Conservation (phyloP, 495 filamentous ascomycete genomes). For the Penicillium crystallinum region DNA sequence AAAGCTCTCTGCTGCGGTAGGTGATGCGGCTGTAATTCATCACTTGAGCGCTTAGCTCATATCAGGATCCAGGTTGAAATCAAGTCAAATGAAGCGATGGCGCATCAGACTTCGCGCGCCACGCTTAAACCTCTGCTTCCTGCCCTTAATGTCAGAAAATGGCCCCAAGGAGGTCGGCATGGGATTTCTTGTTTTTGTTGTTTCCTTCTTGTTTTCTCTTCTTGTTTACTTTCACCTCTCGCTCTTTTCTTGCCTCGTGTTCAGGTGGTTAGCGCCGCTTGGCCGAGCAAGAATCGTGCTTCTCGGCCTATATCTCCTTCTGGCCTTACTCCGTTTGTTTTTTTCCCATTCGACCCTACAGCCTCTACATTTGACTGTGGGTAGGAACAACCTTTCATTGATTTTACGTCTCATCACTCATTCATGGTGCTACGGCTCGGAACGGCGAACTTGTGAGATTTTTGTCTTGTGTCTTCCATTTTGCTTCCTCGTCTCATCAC, state of each 20-base stretch:
- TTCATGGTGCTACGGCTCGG: constrained; percentile 45
- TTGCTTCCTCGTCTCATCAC: constrained; percentile 20
- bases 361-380: constrained; percentile 19
- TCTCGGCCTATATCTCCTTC: constrained; percentile 12
- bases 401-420: constrained; percentile 35
- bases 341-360: constrained; percentile 24
- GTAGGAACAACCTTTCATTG: constrained; percentile 28
- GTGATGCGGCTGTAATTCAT: constrained; percentile 27
- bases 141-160: constrained; percentile 28
- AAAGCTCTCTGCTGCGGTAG: constrained; percentile 79
- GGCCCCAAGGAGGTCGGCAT: constrained; percentile 24
- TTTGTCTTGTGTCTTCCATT: constrained; percentile 24
- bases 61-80: constrained; percentile 31
- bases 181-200: constrained; percentile 22
- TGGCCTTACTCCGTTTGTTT: constrained; percentile 4
- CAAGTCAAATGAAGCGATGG: constrained; percentile 13
- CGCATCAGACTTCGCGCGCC: constrained; percentile 14
- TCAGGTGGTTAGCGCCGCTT: constrained; percentile 2
- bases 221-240: constrained; percentile 13
- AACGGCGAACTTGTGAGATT: constrained; percentile 38
- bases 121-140: constrained; percentile 15
- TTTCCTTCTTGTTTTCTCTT: constrained; percentile 17
- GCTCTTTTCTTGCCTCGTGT: constrained; percentile 4
- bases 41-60: constrained; percentile 24
- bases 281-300: constrained; percentile 5